phyloP scores from a whole-genome alignment of 768 basidiomycete species.

The Serendipita sp. region DNA sequence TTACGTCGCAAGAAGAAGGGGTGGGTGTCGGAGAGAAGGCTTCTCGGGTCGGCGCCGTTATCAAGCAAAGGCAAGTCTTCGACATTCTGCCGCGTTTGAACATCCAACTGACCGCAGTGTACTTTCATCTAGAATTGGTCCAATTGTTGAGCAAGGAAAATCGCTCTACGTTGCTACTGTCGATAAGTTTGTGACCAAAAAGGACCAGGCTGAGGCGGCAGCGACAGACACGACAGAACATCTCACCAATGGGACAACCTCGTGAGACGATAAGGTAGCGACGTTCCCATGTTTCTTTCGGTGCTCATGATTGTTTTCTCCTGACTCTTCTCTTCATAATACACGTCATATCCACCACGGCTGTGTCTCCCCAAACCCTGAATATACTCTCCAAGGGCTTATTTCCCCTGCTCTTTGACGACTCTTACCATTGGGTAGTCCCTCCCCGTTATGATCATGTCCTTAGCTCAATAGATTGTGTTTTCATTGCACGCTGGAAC shows the following conservation, averaged over 20 bases:
- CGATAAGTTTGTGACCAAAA: not conserved
- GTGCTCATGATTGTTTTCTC: too few relatives aligned
- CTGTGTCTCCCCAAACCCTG: too few relatives aligned
- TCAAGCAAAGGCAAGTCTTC: not conserved
- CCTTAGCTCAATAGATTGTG: too few relatives aligned
- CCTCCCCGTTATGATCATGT: too few relatives aligned
- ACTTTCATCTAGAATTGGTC: constrained; percentile 1
- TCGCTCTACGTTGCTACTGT: not conserved
- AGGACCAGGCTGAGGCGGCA: constrained; percentile 4
- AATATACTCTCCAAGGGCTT: too few relatives aligned
- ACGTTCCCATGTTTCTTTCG: too few relatives aligned
- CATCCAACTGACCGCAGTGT: not conserved
- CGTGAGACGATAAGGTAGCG: not conserved
- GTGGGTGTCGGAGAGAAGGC: constrained; percentile 49
- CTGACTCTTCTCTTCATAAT: too few relatives aligned
- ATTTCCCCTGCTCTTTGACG: too few relatives aligned
- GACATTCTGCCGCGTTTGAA: too few relatives aligned
- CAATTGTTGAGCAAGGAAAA: constrained; percentile 4
- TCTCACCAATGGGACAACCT: not conserved
- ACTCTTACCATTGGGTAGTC: too few relatives aligned
- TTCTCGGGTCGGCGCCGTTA: not conserved
- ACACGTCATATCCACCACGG: too few relatives aligned
- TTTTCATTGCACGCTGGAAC: too few relatives aligned
- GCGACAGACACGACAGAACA: not conserved
- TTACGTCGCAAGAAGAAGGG: constrained; percentile 33